Evolutionary conservation across 805 yeast species (phyloP).

Genomic region (Cyberlindnera mycetangii): DNA sequence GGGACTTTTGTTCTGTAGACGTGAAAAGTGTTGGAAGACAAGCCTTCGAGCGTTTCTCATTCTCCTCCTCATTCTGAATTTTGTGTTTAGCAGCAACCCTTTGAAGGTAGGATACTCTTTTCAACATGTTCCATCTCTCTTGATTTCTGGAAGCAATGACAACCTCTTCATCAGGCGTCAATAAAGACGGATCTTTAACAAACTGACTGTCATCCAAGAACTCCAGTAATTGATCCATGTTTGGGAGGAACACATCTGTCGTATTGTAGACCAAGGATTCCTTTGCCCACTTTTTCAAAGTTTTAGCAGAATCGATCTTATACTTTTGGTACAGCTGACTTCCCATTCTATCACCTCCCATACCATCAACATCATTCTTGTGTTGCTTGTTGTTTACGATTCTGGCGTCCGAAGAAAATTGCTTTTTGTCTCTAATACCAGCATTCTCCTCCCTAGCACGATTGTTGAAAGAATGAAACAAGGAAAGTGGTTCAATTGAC

Average conservation of each 20-base stretch:
- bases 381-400: conserved; percentile 67
- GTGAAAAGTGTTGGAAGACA: conserved; percentile 16
- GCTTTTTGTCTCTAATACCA: conserved; percentile 83
- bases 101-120: conserved; percentile 67
- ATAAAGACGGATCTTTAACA: conserved; percentile 28
- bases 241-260: conserved; percentile 50
- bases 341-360: conserved; percentile 65
- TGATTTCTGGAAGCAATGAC: conserved; percentile 41
- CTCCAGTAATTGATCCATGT: conserved; percentile 50
- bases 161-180: conserved; percentile 38
- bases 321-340: conserved; percentile 42
- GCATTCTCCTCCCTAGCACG: conserved; percentile 84
- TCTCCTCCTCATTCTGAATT: conserved; percentile 37
- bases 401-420: conserved; percentile 77
- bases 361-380: conserved; percentile 70
- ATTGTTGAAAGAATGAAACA: conserved; percentile 68
- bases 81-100: conserved; percentile 55
- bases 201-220: conserved; percentile 47
- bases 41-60: conserved; percentile 31
- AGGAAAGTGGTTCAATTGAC: conserved; percentile 18
- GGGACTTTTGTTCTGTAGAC: background rate
- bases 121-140: conserved; percentile 70
- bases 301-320: conserved; percentile 50
- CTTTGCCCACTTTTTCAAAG: conserved; percentile 55
- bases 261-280: conserved; percentile 36